These are phyloP conservation scores for Scytalidium sp. DNA, from an alignment of 2,329 filamentous ascomycete genomes.

Conservation along the genomic window DNA sequence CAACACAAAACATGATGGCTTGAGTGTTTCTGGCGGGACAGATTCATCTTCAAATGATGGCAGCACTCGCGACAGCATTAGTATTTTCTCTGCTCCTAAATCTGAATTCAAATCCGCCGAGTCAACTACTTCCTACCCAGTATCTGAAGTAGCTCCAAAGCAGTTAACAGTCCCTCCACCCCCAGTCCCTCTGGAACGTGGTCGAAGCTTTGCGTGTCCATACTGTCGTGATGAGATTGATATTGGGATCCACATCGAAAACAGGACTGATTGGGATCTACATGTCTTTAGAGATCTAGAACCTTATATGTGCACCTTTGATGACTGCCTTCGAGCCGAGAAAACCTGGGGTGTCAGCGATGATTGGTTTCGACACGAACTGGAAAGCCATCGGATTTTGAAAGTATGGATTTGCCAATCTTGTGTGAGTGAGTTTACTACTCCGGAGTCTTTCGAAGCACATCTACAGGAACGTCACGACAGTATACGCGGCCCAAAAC, in stretches of 20 bases:
- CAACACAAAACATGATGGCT: background rate
- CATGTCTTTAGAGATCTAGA: slow-evolving; percentile 21
- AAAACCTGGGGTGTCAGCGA: slow-evolving; percentile 11
- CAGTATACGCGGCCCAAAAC: slow-evolving; percentile 6
- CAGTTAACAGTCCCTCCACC: slow-evolving; percentile 8
- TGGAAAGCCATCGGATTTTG: slow-evolving; percentile 13
- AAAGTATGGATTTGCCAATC: slow-evolving; percentile 15
- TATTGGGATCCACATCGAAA: slow-evolving; percentile 4
- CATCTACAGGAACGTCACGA: slow-evolving; percentile 4
- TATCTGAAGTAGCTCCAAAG: background rate
- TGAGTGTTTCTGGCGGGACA: background rate
- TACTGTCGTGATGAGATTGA: slow-evolving; percentile 18
- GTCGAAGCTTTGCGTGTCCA: slow-evolving; percentile 11
- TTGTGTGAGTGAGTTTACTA: slow-evolving; percentile 10
- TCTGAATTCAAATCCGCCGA: slow-evolving; percentile 3
- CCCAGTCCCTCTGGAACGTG: slow-evolving; percentile 6
- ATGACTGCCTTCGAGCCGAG: slow-evolving; percentile 8
- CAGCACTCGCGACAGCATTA: background rate
- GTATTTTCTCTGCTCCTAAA: background rate
- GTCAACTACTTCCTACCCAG: background rate
- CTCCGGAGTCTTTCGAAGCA: slow-evolving; percentile 4
- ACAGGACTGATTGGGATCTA: slow-evolving; percentile 13
- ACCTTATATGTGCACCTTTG: slow-evolving; percentile 21
- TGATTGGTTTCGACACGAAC: slow-evolving; percentile 21
- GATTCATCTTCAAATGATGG: background rate